These are phyloP conservation scores for Phytophthora ohioensis DNA, from an alignment of 352 stramenopile genomes.

Conservation along the genomic window DNA sequence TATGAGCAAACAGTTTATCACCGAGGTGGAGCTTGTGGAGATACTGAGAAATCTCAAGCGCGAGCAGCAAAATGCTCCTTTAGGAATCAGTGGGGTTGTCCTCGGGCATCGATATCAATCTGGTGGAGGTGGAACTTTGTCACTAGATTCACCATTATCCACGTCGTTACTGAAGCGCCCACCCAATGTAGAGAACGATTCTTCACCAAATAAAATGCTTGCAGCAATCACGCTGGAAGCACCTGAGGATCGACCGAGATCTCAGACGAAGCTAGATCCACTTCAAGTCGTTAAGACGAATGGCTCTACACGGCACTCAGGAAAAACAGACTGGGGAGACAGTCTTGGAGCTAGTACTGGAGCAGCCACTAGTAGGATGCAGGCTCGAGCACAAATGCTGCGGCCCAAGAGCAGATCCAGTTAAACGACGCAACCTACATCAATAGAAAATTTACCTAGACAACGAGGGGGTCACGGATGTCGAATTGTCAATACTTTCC, in stretches of 20 bases:
- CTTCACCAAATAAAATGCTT: slow-evolving; percentile 42
- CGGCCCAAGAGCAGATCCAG: slow-evolving; percentile 50
- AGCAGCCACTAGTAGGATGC: slow-evolving; percentile 56
- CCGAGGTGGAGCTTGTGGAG: slow-evolving; percentile 52
- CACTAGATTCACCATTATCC: slow-evolving; percentile 23
- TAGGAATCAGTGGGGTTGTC: slow-evolving; percentile 27
- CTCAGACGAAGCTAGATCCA: slow-evolving; percentile 70
- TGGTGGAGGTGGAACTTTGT: slow-evolving; percentile 8
- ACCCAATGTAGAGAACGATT: slow-evolving; percentile 27
- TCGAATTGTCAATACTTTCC: neutral
- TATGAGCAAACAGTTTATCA: slow-evolving; percentile 62
- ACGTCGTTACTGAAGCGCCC: slow-evolving; percentile 23
- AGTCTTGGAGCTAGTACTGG: slow-evolving; percentile 12
- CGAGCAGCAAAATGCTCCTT: slow-evolving; percentile 34
- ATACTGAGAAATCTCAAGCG: slow-evolving; percentile 49
- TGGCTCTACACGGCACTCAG: slow-evolving; percentile 28
- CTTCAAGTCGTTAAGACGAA: slow-evolving; percentile 57
- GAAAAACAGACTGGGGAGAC: slow-evolving; percentile 6
- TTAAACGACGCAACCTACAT: neutral
- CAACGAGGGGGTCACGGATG: neutral
- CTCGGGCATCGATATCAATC: slow-evolving; percentile 43
- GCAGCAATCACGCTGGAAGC: slow-evolving; percentile 44
- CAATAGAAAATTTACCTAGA: neutral
- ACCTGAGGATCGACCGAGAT: slow-evolving; percentile 52
- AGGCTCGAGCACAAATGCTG: slow-evolving; percentile 63